Conservation (phyloP, 345 rosid genomes). For the Acer campestre region DNA sequence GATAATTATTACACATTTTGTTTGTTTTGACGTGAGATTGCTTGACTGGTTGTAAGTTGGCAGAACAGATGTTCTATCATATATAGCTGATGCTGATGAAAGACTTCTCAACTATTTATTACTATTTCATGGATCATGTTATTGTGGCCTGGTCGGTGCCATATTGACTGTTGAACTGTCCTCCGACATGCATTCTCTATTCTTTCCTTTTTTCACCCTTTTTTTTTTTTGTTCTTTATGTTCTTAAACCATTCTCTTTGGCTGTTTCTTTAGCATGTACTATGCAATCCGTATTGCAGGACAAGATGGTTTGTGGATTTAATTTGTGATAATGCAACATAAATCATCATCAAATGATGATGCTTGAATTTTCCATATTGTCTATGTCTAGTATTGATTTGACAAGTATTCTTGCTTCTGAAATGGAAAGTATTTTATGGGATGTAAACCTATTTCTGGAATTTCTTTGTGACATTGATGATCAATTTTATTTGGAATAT, state of each 20-base stretch:
- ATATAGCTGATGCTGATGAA: background rate
- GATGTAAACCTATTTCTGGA: background rate
- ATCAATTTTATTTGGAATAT: background rate
- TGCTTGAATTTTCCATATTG: background rate
- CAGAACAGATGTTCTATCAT: background rate
- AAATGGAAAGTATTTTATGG: background rate
- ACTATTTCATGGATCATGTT: background rate
- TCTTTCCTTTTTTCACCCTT: background rate
- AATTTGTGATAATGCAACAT: background rate
- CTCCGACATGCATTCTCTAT: background rate
- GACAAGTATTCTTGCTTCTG: background rate
- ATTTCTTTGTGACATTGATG: background rate
- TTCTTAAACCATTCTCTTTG: background rate
- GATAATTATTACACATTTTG: background rate
- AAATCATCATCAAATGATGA: background rate
- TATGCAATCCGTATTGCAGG: background rate
- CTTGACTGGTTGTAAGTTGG: conserved; percentile 7
- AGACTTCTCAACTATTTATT: background rate
- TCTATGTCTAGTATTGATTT: background rate
- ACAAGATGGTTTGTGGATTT: background rate
- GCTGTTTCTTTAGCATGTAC: background rate
- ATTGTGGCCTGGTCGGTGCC: background rate
- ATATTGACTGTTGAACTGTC: background rate
- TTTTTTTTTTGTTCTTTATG: background rate
- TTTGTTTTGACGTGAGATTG: background rate